A percentile compares a stretch with the other conserved stretches of the same genome.
Conservation (phyloP, 352 stramenopile species). For the Thalassiosira pacifica region DNA sequence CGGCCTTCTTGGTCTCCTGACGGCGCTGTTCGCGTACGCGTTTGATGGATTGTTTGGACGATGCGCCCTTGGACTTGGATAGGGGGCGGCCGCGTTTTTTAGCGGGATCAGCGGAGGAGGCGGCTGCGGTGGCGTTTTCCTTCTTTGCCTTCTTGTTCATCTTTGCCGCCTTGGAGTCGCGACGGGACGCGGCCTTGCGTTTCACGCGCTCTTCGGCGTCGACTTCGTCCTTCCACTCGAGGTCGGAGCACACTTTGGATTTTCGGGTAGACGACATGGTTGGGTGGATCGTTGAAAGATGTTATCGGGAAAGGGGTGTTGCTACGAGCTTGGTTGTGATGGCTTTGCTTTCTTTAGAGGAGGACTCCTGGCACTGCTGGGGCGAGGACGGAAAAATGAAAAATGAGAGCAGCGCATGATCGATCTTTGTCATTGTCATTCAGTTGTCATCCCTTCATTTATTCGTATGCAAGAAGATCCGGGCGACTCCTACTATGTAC, state of each 20-base stretch:
- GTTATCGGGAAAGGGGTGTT: too few species aligned
- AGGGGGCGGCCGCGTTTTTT: background rate
- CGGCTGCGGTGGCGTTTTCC: background rate
- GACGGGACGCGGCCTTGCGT: constrained; percentile 20
- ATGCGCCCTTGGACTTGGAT: background rate
- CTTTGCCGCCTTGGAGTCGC: constrained; percentile 20
- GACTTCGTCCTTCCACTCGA: constrained; percentile 53
- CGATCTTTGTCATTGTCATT: too few species aligned
- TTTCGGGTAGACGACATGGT: background rate
- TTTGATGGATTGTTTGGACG: constrained; percentile 52
- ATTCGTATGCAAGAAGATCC: too few species aligned
- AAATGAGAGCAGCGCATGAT: too few species aligned
- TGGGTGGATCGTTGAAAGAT: background rate
- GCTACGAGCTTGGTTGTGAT: too few species aligned
- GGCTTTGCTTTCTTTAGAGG: too few species aligned
- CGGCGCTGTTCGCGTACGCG: constrained; percentile 51
- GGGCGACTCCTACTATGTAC: too few species aligned
- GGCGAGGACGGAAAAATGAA: too few species aligned
- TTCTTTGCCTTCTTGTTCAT: constrained; percentile 15
- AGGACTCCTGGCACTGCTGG: too few species aligned
- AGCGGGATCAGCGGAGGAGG: background rate
- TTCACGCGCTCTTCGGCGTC: constrained; percentile 52
- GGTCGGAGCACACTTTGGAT: constrained; percentile 49
- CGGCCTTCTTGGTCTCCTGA: constrained; percentile 14
- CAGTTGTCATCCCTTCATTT: too few species aligned